Evolutionary conservation across 768 basidiomycete species (phyloP), one percentile per base, ranked within the genome.

Genomic region (Tylopilus plumbeoviolaceoides): DNA sequence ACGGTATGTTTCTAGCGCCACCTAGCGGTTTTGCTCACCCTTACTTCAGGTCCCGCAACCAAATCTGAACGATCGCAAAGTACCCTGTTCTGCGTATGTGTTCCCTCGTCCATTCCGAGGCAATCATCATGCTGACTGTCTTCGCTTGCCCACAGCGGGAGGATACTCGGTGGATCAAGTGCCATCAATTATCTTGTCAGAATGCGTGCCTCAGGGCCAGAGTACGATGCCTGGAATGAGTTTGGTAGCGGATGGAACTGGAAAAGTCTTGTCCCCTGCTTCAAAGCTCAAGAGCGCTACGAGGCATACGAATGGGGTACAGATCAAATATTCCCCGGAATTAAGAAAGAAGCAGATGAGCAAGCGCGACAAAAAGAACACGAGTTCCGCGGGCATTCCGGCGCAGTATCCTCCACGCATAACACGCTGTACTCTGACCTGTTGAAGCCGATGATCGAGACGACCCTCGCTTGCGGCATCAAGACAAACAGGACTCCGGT

Each of bases 111-210:
- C 5, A 21, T 14, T 20, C 11, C 35, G 11, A 9, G 6, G 5
- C 1, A 18, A 14, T 23, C 6, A 17, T 18, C 2, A n/a, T 27
- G 1, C 18, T 36, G 8, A 59, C 36, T 17, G 8, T 14, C 28
- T 23, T 7, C 23, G 14, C 41, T n/a, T 15, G 3, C 25, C 38
- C 8, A 2, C 28, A 61, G 60, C 9, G 60, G 60, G 33, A 58
- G 60, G 30, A 35, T 61, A 30, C 56, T 61, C 5, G 60, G 60
- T 31, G 60, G 60, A 36, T 59, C 60, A 8, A 61, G 60, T 45
- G 60, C 44, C 15, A 61, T 61, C 38, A 61, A 61, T 38, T 52
- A 5, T 15, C 53, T 61, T 20, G 57, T 35, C 20, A 62, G 56
- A 35, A 62, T 61, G 56, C 60, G 60, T 44, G 60, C 53, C 20